phyloP scores from a whole-genome alignment of 345 rosid species.

The Sisymbrium altissimum region DNA sequence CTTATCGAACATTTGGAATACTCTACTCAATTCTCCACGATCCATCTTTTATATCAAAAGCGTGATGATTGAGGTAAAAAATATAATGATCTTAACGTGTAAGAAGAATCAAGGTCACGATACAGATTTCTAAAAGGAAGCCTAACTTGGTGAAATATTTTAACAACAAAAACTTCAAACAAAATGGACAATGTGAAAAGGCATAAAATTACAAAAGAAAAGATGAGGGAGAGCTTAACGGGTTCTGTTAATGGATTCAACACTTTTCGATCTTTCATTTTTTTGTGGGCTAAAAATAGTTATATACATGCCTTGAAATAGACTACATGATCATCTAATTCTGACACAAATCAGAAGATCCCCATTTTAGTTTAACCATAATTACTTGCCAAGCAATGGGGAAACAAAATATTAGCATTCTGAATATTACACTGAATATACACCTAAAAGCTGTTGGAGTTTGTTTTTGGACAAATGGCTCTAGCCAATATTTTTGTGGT shows the following conservation, averaged over 20 bases:
- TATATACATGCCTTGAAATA: constrained; percentile 5
- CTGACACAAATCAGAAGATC: neutral
- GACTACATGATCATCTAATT: neutral
- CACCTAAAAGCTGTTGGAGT: neutral
- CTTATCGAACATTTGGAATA: constrained; percentile 33
- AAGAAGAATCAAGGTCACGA: neutral
- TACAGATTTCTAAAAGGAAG: neutral
- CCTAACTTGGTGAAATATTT: neutral
- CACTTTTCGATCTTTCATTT: constrained; percentile 22
- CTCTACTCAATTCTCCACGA: constrained; percentile 25
- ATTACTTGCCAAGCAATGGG: neutral
- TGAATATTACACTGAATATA: neutral
- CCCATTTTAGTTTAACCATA: neutral
- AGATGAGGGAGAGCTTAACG: constrained; percentile 10
- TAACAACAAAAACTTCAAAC: neutral
- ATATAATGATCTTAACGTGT: neutral
- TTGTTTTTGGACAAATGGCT: no score
- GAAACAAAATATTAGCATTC: neutral
- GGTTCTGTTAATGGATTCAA: constrained; percentile 13
- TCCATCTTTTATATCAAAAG: constrained; percentile 17
- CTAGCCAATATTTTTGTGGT: no score
- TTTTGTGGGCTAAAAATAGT: constrained; percentile 14
- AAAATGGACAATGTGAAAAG: neutral
- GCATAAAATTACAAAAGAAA: neutral
- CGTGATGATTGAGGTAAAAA: neutral